phyloP scores from a whole-genome alignment of 805 yeast genomes.

The Debaryomyces castellii region DNA sequence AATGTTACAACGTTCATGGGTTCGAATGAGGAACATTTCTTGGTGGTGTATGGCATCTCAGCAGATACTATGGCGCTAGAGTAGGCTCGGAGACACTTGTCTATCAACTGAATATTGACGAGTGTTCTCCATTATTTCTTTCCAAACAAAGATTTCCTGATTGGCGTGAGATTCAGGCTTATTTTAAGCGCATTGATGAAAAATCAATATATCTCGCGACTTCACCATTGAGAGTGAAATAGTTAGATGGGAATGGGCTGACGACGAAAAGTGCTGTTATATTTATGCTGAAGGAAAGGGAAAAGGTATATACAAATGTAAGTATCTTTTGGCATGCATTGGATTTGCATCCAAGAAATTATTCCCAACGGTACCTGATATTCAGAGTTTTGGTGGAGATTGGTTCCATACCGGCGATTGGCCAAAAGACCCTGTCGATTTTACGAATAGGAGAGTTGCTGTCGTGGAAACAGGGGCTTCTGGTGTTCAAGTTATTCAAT shows the following conservation, averaged over 20 bases:
- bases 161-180: too few relatives aligned
- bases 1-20: conserved; percentile 11
- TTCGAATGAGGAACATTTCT: conserved; percentile 9
- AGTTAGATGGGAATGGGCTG: too few relatives aligned
- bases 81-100: conserved; percentile 21
- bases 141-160: too few relatives aligned
- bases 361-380: conserved; percentile 17
- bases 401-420: conserved; percentile 28
- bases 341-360: conserved; percentile 22
- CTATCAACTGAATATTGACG: too few relatives aligned
- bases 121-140: too few relatives aligned
- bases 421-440: conserved; percentile 19
- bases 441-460: conserved; percentile 22
- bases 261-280: too few relatives aligned
- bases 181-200: too few relatives aligned
- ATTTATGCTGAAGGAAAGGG: too few relatives aligned
- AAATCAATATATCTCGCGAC: too few relatives aligned
- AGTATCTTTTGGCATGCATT: conserved; percentile 12
- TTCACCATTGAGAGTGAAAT: too few relatives aligned
- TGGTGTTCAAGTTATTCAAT: conserved; percentile 25
- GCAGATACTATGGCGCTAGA: conserved; percentile 22
- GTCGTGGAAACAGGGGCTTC: conserved; percentile 34
- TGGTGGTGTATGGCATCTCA: conserved; percentile 16
- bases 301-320: conserved; percentile 2
- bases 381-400: conserved; percentile 20